These are phyloP conservation scores for Zalaria sp. DNA, from an alignment of 2,329 filamentous ascomycete species.

Conservation along the genomic window DNA sequence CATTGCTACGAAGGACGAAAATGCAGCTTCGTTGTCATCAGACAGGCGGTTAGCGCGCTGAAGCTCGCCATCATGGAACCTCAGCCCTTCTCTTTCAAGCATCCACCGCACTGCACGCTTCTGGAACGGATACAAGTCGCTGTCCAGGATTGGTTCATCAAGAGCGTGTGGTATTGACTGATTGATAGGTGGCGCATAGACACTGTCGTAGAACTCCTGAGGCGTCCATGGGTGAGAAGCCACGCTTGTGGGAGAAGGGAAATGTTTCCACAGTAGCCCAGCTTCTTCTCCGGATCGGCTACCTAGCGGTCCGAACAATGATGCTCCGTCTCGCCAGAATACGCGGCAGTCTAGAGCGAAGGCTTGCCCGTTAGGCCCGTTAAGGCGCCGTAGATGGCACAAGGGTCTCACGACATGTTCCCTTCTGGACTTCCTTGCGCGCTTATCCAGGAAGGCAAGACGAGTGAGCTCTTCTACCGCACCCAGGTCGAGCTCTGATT, in stretches of 20 bases:
- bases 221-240: slow-evolving; percentile 25
- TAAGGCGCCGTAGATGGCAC: slow-evolving; percentile 1
- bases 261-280: slow-evolving; percentile 10
- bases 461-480: neutral
- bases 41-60: neutral
- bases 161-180: slow-evolving; percentile 4
- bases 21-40: slow-evolving; percentile 8
- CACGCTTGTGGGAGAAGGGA: slow-evolving; percentile 10
- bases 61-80: slow-evolving; percentile 21
- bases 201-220: slow-evolving; percentile 55
- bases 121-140: slow-evolving; percentile 55
- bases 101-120: slow-evolving; percentile 58
- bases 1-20: slow-evolving; percentile 29
- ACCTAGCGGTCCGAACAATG: slow-evolving; percentile 14
- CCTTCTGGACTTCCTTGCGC: slow-evolving; percentile 1
- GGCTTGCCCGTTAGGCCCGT: neutral
- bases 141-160: slow-evolving; percentile 12
- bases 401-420: neutral
- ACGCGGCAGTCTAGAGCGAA: slow-evolving; percentile 8
- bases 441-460: slow-evolving; percentile 1
- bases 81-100: slow-evolving; percentile 48
- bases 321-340: slow-evolving; percentile 15
- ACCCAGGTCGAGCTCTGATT: neutral
- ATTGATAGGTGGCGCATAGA: slow-evolving; percentile 43
- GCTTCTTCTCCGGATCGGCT: slow-evolving; percentile 5